phyloP scores from a whole-genome alignment of 202 grass and related monocot species.

The Brachypodium distachyon region DNA sequence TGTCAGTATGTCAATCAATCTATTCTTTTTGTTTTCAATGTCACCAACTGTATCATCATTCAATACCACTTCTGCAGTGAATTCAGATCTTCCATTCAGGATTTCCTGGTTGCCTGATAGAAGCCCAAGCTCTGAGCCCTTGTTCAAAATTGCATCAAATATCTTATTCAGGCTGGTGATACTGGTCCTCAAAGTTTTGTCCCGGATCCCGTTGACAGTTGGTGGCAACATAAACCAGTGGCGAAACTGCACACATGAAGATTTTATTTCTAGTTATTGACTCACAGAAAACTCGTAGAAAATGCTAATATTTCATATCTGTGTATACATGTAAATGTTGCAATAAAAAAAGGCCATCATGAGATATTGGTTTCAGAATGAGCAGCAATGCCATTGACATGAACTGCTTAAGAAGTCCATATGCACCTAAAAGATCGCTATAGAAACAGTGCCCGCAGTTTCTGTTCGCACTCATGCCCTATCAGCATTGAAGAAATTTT shows the following conservation, averaged over 20 bases:
- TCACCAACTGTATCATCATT: slow-evolving; percentile 11
- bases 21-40: slow-evolving; percentile 23
- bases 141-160: slow-evolving; percentile 22
- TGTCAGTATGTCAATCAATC: slow-evolving; percentile 23
- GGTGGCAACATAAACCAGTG: slow-evolving; percentile 3
- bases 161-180: slow-evolving; percentile 7
- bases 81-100: not conserved
- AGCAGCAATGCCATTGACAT: not conserved
- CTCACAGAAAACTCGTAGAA: not conserved
- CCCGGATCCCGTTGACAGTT: not conserved
- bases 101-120: not conserved
- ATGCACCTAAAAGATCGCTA: not conserved
- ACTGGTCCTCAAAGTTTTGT: slow-evolving; percentile 16
- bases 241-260: slow-evolving; percentile 20
- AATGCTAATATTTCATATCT: not conserved
- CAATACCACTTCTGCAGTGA: not conserved
- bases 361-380: not conserved
- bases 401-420: not conserved
- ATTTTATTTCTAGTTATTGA: not conserved
- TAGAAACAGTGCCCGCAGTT: not conserved
- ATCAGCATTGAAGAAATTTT: too few species aligned
- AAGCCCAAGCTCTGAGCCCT: slow-evolving; percentile 18
- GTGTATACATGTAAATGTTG: not conserved
- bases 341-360: not conserved
- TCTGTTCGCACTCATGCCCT: not conserved